Evolutionary conservation across 306 rosid species (phyloP).

Genomic region (Vachellia collinsii): DNA sequence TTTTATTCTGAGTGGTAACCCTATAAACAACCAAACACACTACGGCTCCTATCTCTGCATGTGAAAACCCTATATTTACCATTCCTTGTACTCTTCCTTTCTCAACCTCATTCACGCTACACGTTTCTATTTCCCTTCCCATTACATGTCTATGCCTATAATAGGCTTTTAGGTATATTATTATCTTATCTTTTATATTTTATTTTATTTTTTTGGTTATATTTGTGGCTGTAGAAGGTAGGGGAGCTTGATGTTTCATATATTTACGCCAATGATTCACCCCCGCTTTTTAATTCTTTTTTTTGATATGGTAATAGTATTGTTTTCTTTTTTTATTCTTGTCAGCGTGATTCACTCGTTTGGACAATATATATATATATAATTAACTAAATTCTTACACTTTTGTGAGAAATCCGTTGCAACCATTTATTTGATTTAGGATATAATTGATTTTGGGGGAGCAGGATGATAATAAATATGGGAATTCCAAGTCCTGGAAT

Average conservation of each 20-base stretch:
- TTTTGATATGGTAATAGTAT: background rate
- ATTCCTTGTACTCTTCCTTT: slow-evolving; percentile 3
- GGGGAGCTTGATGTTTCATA: background rate
- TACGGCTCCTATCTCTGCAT: background rate
- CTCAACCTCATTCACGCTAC: background rate
- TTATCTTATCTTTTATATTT: no score
- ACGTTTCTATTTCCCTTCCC: background rate
- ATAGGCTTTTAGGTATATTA: background rate
- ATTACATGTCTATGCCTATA: background rate
- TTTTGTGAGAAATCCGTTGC: background rate
- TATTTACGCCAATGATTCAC: background rate
- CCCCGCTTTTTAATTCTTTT: background rate
- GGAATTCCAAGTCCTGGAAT: no score
- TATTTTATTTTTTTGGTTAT: background rate
- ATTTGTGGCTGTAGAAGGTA: background rate
- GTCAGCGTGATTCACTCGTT: background rate
- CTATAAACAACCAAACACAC: background rate
- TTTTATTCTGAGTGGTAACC: background rate
- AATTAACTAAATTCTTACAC: background rate
- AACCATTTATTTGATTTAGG: background rate
- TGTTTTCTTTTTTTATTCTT: background rate
- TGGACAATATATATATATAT: background rate
- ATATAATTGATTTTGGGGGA: background rate
- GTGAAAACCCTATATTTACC: slow-evolving; percentile 12
- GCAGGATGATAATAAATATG: no score